Percentiles rank a stretch among this genome's conserved stretches.
phyloP scores from a whole-genome alignment of 345 rosid species.

The Gossypium herbaceum region DNA sequence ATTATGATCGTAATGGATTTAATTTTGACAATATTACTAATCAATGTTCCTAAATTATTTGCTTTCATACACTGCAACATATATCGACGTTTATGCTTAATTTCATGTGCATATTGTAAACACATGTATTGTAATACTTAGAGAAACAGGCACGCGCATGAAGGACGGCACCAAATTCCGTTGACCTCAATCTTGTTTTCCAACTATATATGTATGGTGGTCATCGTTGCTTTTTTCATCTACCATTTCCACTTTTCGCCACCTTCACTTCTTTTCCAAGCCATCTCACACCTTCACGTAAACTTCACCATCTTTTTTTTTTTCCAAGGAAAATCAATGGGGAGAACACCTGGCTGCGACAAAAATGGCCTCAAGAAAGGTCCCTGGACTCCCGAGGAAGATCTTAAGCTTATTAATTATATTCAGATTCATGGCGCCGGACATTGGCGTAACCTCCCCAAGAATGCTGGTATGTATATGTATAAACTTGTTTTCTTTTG shows the following conservation, averaged over 20 bases:
- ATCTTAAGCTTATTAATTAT: conserved; percentile 50
- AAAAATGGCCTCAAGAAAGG: conserved; percentile 80
- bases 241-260: no score
- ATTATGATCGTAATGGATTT: no score
- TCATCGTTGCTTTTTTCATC: conserved; percentile 3
- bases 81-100: background rate
- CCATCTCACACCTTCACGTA: no score
- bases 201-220: conserved; percentile 12
- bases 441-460: no score
- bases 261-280: no score
- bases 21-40: no score
- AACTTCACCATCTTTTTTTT: no score
- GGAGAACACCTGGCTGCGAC: conserved; percentile 79
- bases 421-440: conserved; percentile 64
- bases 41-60: background rate
- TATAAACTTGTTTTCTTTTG: no score
- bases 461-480: no score
- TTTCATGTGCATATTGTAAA: background rate
- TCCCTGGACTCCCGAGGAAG: conserved; percentile 85
- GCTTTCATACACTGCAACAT: background rate
- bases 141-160: background rate
- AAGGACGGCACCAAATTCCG: conserved; percentile 43
- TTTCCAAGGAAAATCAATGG: conserved; percentile 33
- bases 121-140: background rate
- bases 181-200: conserved; percentile 30